phyloP scores from a whole-genome alignment of 2,329 filamentous ascomycete species.

The Cladosporium austrohemisphaericum region DNA sequence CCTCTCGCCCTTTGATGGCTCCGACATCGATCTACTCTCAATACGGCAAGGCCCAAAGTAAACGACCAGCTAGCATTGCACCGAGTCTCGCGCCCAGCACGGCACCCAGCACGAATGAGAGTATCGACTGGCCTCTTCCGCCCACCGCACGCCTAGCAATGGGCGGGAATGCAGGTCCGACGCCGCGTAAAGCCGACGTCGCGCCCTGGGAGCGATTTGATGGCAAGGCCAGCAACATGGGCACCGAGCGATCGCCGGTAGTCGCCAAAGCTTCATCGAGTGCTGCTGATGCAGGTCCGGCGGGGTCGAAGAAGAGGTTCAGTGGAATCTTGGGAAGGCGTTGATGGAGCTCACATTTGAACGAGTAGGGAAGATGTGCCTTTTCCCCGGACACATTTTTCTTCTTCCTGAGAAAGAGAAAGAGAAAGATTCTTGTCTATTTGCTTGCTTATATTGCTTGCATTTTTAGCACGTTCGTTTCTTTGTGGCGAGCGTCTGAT shows the following conservation, averaged over 20 bases:
- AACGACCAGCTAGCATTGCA: neutral
- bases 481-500: too few relatives aligned
- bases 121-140: slow-evolving; percentile 10
- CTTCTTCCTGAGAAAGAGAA: too few relatives aligned
- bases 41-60: neutral
- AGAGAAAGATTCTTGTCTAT: too few relatives aligned
- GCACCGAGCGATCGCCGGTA: neutral
- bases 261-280: neutral
- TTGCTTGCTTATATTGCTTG: too few relatives aligned
- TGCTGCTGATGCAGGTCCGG: neutral
- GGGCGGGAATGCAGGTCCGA: neutral
- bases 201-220: slow-evolving; percentile 12
- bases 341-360: too few relatives aligned
- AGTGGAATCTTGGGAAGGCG: slow-evolving; percentile 11
- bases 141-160: slow-evolving; percentile 4
- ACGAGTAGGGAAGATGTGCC: too few relatives aligned
- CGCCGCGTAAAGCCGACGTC: slow-evolving; percentile 9
- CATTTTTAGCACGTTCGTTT: too few relatives aligned
- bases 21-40: slow-evolving; percentile 5
- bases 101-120: neutral
- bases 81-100: neutral
- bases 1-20: neutral
- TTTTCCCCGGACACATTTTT: too few relatives aligned
- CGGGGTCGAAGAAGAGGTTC: slow-evolving; percentile 11
- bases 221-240: neutral